Base-by-base conservation (phyloP, 345 rosid species). In the Sonneratia caseolaris region DNA sequence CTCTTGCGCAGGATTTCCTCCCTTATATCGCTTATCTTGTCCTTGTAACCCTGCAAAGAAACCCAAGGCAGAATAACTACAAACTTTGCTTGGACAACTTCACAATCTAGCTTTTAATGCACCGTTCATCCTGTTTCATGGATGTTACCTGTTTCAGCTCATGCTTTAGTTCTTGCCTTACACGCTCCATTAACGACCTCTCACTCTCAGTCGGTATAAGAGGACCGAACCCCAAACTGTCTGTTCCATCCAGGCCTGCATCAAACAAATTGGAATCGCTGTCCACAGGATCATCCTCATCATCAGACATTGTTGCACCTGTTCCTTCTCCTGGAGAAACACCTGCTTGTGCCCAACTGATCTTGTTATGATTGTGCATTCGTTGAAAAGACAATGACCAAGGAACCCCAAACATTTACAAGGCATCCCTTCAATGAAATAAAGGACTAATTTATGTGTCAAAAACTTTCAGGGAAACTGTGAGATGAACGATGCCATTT, bases 231-330 rank as follows among this genome's bases (percentile, higher is more conserved):
- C 98, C 99, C 84, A 95, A 79, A n/a, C 77, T 73, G 74, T 90
- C 96, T 1, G 80, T 21, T 9, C 87, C 92, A 3, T 92, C 99
- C 80, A 92, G 71, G 68, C 86, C 80, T 71, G 87, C 94, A 76
- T 89, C 99, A 37, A 84, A 92, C 85, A 92, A 71, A 81, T 85
- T 89, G 67, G 88, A 81, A 69, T 92, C 99, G 24, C 96, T 87
- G 42, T 95, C 99, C 18, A 86, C 90, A 81, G 87, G 98, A 72
- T 95, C 99, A 12, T 95, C 98, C 19, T 95, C 99, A 21, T 92
- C 97, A 42, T 95, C 99, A 0, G 99, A 95, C 99, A 95, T 95
- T 68, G 99, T 95, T 59, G 98, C 98, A 2, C 97, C 97, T 11
- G 89, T 90, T 4, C 97, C 99, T 82, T 95, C 98, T 14, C 98